These are phyloP conservation scores for Fragaria ananassa DNA, from an alignment of 306 rosid species.

Conservation along the genomic window DNA sequence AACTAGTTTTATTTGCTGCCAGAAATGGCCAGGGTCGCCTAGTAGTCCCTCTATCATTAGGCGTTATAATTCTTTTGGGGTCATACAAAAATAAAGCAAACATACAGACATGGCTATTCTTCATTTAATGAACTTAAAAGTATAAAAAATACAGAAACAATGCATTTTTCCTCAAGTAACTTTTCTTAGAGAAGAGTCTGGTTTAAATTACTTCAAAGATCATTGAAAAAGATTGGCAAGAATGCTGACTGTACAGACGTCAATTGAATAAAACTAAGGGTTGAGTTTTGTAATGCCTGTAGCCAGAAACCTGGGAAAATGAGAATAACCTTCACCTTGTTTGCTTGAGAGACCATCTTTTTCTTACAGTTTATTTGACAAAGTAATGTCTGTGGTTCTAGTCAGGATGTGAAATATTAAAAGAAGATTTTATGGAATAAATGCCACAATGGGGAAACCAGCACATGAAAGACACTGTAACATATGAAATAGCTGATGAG, in stretches of 20 bases:
- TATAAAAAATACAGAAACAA: neutral
- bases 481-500: neutral
- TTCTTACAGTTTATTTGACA: neutral
- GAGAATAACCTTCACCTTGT: slow-evolving; percentile 4
- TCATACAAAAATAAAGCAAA: neutral
- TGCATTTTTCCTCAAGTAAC: neutral
- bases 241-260: neutral
- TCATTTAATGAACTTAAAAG: neutral
- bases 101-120: neutral
- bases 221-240: neutral
- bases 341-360: slow-evolving; percentile 2
- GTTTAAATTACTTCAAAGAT: neutral
- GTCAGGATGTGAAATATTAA: neutral
- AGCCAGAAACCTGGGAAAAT: neutral
- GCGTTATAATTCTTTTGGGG: neutral
- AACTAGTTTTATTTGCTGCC: neutral
- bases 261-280: neutral
- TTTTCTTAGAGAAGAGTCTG: neutral
- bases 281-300: neutral
- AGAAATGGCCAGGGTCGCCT: neutral
- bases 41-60: neutral
- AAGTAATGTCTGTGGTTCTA: neutral
- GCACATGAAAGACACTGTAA: neutral
- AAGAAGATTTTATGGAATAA: neutral
- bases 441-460: neutral